A percentile compares a stretch with the other conserved stretches of the same genome.
Conservation (phyloP, 2,329 filamentous ascomycete genomes). For the Phyllosticta paracitricarpa region DNA sequence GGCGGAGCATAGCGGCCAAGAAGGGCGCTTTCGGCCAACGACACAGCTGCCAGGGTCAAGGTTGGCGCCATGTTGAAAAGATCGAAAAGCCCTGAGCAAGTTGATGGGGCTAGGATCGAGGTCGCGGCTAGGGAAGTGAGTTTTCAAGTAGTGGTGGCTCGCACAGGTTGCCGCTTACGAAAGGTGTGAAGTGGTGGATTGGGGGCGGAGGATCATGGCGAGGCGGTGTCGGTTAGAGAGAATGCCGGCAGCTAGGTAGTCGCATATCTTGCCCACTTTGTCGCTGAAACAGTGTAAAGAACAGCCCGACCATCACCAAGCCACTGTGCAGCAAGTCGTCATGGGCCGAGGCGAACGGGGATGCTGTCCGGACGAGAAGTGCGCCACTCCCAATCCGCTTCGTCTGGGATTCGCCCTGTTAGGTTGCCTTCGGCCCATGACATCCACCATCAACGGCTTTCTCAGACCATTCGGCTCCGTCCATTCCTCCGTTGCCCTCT, state of each 20-base stretch:
- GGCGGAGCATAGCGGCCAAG: constrained; percentile 23
- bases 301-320: neutral
- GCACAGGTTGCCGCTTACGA: neutral
- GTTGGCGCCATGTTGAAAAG: neutral
- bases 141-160: neutral
- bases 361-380: neutral
- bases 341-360: neutral
- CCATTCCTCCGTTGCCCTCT: neutral
- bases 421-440: neutral
- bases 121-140: neutral
- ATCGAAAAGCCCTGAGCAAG: neutral
- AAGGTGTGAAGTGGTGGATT: neutral
- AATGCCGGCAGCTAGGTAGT: neutral
- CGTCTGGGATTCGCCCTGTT: neutral
- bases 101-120: neutral
- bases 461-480: neutral
- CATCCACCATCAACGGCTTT: neutral
- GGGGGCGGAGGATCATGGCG: neutral
- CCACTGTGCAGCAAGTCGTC: neutral
- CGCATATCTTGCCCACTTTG: neutral
- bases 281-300: neutral
- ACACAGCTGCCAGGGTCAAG: constrained; percentile 2
- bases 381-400: neutral
- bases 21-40: constrained; percentile 14
- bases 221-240: neutral